Percentiles rank a stretch among this genome's conserved stretches.
phyloP scores from a whole-genome alignment of 257 asterid genomes.

The Rhazya stricta region DNA sequence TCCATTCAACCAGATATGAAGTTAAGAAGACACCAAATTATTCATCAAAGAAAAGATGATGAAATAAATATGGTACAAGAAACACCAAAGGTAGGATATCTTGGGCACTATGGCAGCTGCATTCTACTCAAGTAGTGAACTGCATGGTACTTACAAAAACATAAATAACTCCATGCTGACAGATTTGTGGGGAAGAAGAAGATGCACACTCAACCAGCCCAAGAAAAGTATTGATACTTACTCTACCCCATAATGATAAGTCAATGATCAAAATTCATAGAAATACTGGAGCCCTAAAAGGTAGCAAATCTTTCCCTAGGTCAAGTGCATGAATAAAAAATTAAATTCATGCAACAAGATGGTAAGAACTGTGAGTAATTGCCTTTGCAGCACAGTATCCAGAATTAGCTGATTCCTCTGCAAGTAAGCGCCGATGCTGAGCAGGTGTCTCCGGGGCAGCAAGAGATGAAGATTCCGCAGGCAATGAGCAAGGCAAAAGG shows the following conservation, averaged over 20 bases:
- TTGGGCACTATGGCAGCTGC: background rate
- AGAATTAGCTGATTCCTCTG: slow-evolving; percentile 20
- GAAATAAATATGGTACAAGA: background rate
- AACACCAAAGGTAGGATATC: background rate
- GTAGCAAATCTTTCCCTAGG: background rate
- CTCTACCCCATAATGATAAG: background rate
- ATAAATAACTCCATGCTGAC: background rate
- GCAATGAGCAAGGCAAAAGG: slow-evolving; percentile 34
- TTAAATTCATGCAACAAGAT: background rate
- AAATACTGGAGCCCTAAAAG: background rate
- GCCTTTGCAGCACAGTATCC: slow-evolving; percentile 38
- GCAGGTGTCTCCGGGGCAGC: slow-evolving; percentile 14
- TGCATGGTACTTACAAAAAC: background rate
- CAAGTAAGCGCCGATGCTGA: slow-evolving; percentile 23
- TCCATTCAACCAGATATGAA: background rate
- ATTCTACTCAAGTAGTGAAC: background rate
- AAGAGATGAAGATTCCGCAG: slow-evolving; percentile 11
- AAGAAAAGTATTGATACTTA: background rate
- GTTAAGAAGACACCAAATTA: background rate
- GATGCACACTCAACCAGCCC: background rate
- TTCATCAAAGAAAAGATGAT: background rate
- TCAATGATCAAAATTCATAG: background rate
- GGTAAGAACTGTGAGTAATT: background rate
- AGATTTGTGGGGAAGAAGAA: background rate
- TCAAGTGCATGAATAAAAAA: background rate